Conservation (phyloP, 2,329 filamentous ascomycete species). For the Blastomyces percursus region DNA sequence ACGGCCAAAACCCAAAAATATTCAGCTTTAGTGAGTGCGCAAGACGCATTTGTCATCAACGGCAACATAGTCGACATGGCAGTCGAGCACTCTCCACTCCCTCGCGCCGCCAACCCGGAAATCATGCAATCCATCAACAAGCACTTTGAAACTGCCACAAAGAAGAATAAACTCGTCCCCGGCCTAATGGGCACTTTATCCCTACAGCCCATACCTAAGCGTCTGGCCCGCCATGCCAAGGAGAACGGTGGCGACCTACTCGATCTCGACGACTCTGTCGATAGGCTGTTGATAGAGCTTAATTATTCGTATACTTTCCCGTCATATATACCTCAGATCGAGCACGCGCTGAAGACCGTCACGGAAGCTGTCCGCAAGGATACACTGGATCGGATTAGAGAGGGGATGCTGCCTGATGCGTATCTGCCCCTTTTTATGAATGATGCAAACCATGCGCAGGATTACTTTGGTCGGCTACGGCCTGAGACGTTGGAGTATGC, state of each 20-base stretch:
- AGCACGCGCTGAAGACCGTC: constrained; percentile 29
- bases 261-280: constrained; percentile 29
- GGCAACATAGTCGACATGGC: constrained; percentile 33
- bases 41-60: constrained; percentile 32
- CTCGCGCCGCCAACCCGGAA: constrained; percentile 20
- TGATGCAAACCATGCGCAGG: constrained; percentile 35
- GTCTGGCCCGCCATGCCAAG: constrained; percentile 26
- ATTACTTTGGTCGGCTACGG: constrained; percentile 34
- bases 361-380: constrained; percentile 29
- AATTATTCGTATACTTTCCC: constrained; percentile 33
- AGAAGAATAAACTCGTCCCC: constrained; percentile 20
- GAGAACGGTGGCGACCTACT: constrained; percentile 32
- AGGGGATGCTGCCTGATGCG: constrained; percentile 29
- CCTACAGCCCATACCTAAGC: constrained; percentile 28
- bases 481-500: constrained; percentile 22
- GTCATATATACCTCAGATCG: constrained; percentile 29
- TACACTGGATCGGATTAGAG: constrained; percentile 25
- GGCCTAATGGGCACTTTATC: constrained; percentile 26
- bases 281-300: constrained; percentile 38
- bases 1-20: constrained; percentile 40
- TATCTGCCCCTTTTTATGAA: constrained; percentile 40
- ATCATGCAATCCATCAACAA: constrained; percentile 26
- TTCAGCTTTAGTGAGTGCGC: constrained; percentile 36
- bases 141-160: constrained; percentile 24
- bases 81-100: constrained; percentile 31